These are phyloP conservation scores for Thalassia testudinum DNA, from an alignment of 116 monocot genomes.

Conservation along the genomic window DNA sequence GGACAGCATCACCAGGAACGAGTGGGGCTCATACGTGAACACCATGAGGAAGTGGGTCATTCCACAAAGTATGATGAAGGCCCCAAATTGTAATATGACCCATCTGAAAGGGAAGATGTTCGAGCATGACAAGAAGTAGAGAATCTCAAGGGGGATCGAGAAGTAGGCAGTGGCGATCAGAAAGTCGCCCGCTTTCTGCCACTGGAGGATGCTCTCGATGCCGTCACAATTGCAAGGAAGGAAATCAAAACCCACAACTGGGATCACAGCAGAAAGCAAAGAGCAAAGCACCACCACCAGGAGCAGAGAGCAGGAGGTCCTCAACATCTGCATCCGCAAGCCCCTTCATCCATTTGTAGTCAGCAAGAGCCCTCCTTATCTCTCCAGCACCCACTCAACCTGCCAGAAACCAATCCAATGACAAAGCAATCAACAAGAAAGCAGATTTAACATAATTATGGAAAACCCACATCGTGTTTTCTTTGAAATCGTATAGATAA, in stretches of 20 bases:
- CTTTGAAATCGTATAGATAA: too few relatives aligned
- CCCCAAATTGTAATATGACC: constrained; percentile 49
- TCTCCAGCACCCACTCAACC: too few relatives aligned
- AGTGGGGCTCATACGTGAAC: constrained; percentile 47
- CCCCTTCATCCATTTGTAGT: too few relatives aligned
- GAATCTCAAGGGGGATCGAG: constrained; percentile 57
- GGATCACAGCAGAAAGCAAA: too few relatives aligned
- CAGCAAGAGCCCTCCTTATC: too few relatives aligned
- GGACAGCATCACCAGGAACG: constrained; percentile 37
- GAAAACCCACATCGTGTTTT: too few relatives aligned
- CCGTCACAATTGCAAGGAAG: constrained; percentile 36
- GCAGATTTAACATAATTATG: too few relatives aligned
- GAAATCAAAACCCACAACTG: constrained; percentile 4
- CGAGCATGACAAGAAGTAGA: constrained; percentile 42
- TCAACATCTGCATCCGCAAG: too few relatives aligned
- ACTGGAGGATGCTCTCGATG: constrained; percentile 27
- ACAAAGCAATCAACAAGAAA: too few relatives aligned
- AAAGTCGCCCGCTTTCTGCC: constrained; percentile 44
- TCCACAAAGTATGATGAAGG: constrained; percentile 68
- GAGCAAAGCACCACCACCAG: too few relatives aligned
- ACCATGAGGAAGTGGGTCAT: constrained; percentile 50
- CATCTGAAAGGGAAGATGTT: constrained; percentile 54
- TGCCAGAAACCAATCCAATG: too few relatives aligned
- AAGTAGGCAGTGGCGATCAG: constrained; percentile 56
- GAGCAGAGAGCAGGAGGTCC: too few relatives aligned